phyloP scores from a whole-genome alignment of 352 stramenopile genomes.

The Phytophthora brassicae region DNA sequence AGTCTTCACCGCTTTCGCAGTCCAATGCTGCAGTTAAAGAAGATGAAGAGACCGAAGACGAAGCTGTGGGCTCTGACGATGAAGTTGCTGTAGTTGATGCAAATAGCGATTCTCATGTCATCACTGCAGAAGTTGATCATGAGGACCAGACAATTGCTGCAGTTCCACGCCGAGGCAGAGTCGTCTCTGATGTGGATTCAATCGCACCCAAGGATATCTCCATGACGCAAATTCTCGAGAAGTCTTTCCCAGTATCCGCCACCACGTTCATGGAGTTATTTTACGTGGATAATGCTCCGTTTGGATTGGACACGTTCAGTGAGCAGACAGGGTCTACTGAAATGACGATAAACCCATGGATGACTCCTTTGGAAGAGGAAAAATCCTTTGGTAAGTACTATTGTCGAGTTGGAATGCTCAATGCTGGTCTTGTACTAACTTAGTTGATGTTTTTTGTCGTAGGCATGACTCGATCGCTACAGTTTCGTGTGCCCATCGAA shows the following conservation, averaged over 20 bases:
- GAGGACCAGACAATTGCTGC: conserved; percentile 13
- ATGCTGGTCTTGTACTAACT: not conserved
- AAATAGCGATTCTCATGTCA: not conserved
- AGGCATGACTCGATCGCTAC: conserved; percentile 65
- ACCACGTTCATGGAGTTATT: conserved; percentile 77
- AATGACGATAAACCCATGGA: conserved; percentile 75
- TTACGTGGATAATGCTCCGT: conserved; percentile 63
- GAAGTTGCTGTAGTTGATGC: conserved; percentile 1
- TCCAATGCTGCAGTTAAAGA: conserved; percentile 6
- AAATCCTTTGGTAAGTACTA: conserved; percentile 34
- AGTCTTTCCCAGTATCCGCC: conserved; percentile 59
- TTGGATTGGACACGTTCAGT: conserved; percentile 71
- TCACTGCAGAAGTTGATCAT: conserved; percentile 1
- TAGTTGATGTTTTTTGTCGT: conserved; percentile 1
- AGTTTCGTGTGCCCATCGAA: conserved; percentile 77
- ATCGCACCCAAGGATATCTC: conserved; percentile 70
- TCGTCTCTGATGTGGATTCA: conserved; percentile 65
- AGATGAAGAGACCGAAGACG: conserved; percentile 3
- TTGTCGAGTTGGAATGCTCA: not conserved
- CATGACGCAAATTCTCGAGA: conserved; percentile 70
- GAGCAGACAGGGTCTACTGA: conserved; percentile 64
- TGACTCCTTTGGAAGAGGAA: conserved; percentile 45
- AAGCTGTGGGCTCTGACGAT: conserved; percentile 1
- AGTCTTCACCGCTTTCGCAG: too few relatives aligned
- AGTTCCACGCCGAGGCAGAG: conserved; percentile 31